Base-by-base conservation (phyloP, 306 rosid species). In the Datisca glomerata region DNA sequence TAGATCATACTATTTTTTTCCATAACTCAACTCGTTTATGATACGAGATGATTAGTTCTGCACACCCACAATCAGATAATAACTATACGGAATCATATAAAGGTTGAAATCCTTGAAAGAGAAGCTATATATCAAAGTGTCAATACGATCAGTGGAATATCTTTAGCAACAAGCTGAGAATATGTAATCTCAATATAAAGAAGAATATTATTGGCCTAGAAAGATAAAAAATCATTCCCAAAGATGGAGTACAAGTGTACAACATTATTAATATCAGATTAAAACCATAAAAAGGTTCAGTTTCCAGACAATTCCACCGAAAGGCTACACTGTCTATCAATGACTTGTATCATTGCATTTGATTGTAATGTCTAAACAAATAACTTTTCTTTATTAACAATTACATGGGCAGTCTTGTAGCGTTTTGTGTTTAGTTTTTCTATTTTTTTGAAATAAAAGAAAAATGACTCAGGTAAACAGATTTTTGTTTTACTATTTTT, bases 131-230 rank as follows among this genome's bases (percentile, higher is more conserved):
- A n/a, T n/a, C n/a, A n/a, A n/a, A n/a, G n/a, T n/a, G n/a, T n/a
- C n/a, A 2, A 38, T n/a, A 38, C 15, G 9, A 38, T 37, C 19
- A 0, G 0, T 12, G 8, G 43, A 15, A 18, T 38, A n/a, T 5
- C 43, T 38, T 38, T 38, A 17, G 12, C 43, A 38, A 18, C 43
- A 38, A 38, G 43, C 9, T n/a, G 43, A 38, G 43, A 38, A 38
- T 38, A 38, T 18, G 17, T 38, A 17, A 1, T n/a, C n/a, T n/a
- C n/a, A n/a, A 38, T 8, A 38, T 31, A 14, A 2, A 17, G 42
- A 37, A 37, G 16, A 37, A n/a, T 16, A 13, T 37, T 9, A 15
- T 37, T n/a, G 18, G 18, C 7, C 20, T 8, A 7, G 18, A 14
- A 38, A n/a, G 36, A 8, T 31, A n/a, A n/a, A n/a, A n/a, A n/a